These are phyloP conservation scores for Fusarium buharicum DNA, from an alignment of 2,329 filamentous ascomycete species.

Conservation along the genomic window DNA sequence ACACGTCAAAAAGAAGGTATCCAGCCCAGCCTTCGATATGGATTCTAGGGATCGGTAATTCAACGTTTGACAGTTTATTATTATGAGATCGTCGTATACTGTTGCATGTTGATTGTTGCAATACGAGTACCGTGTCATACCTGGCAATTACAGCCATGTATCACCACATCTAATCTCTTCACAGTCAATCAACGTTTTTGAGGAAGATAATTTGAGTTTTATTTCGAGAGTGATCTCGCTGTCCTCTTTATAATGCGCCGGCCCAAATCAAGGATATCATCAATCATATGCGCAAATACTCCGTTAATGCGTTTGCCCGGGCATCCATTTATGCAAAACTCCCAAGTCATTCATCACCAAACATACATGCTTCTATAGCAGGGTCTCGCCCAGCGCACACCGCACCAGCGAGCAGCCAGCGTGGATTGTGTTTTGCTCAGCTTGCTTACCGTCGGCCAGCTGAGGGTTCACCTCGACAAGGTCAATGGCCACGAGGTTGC, in stretches of 20 bases:
- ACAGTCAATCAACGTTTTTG: slow-evolving; percentile 3
- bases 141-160: background rate
- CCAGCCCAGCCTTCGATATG: slow-evolving; percentile 24
- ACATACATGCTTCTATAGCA: slow-evolving; percentile 66
- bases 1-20: slow-evolving; percentile 21
- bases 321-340: slow-evolving; percentile 16
- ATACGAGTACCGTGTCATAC: too few species aligned
- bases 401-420: slow-evolving; percentile 91
- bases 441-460: slow-evolving; percentile 70
- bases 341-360: background rate
- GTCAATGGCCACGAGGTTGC: slow-evolving; percentile 81
- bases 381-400: slow-evolving; percentile 90
- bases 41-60: slow-evolving; percentile 6
- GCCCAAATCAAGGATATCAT: slow-evolving; percentile 45
- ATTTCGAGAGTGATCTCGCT: slow-evolving; percentile 46
- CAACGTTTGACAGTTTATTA: background rate
- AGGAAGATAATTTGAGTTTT: slow-evolving; percentile 43
- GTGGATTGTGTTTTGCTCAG: slow-evolving; percentile 85
- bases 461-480: slow-evolving; percentile 84
- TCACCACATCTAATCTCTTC: background rate
- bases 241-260: slow-evolving; percentile 40
- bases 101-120: too few species aligned
- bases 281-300: slow-evolving; percentile 33
- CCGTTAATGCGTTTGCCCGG: slow-evolving; percentile 21
- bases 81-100: background rate